Conservation (phyloP, 768 basidiomycete genomes). For the Trametes coccinea region DNA sequence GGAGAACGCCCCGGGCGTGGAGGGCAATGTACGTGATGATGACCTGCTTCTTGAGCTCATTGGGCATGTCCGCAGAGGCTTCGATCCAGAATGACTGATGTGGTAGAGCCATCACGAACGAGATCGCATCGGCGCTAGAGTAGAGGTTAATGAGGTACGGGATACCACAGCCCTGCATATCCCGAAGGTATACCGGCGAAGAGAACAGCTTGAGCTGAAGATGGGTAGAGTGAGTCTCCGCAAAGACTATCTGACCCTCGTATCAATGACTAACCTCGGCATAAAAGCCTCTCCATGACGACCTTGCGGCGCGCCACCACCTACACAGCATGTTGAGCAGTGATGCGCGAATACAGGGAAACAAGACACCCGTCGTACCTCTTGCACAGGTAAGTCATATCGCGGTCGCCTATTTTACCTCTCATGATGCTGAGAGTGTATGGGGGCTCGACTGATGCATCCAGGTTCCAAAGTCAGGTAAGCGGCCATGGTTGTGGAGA, state of each 20-base stretch:
- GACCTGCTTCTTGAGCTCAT: constrained; percentile 50
- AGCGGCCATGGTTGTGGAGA: not conserved
- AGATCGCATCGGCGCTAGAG: constrained; percentile 39
- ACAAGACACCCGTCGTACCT: constrained; percentile 1
- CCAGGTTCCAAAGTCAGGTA: not conserved
- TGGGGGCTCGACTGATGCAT: not conserved
- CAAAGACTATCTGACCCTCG: not conserved
- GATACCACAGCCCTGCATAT: constrained; percentile 54
- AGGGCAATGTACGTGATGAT: constrained; percentile 50
- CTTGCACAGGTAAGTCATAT: constrained; percentile 19
- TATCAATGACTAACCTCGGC: constrained; percentile 35
- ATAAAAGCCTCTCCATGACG: constrained; percentile 40
- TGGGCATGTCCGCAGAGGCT: constrained; percentile 58
- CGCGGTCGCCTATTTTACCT: constrained; percentile 4
- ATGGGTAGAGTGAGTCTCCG: not conserved
- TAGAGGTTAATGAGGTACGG: constrained; percentile 55
- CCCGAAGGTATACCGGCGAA: constrained; percentile 43
- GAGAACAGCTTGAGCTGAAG: constrained; percentile 54
- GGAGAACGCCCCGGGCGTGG: constrained; percentile 36
- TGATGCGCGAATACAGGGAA: not conserved
- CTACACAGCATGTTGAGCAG: not conserved
- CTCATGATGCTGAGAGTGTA: constrained; percentile 10
- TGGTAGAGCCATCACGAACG: constrained; percentile 54
- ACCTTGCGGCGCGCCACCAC: constrained; percentile 9
- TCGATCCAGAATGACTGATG: constrained; percentile 63